Percentiles rank a stretch among this genome's conserved stretches.
Conservation (phyloP, 345 rosid genomes). For the Streptanthus diversifolius region DNA sequence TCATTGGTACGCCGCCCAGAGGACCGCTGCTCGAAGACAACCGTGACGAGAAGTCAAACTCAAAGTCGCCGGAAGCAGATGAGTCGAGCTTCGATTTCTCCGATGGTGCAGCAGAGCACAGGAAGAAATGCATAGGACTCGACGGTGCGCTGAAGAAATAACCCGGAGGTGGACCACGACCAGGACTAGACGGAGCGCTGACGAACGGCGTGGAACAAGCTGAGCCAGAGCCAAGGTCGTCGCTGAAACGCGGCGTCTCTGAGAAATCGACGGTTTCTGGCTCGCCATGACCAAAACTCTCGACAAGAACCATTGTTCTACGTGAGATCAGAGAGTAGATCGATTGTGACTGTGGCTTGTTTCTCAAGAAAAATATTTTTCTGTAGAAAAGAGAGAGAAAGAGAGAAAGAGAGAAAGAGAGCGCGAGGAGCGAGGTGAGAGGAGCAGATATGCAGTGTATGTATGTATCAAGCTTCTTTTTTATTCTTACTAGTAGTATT, state of each 20-base stretch:
- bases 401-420: slow-evolving; percentile 14
- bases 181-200: slow-evolving; percentile 96
- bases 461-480: slow-evolving; percentile 17
- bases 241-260: slow-evolving; percentile 32
- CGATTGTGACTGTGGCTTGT: slow-evolving; percentile 30
- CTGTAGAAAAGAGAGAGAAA: slow-evolving; percentile 20
- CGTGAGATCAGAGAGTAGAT: neutral
- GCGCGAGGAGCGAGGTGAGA: slow-evolving; percentile 35
- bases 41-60: slow-evolving; percentile 85
- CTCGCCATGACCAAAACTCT: slow-evolving; percentile 17
- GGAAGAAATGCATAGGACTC: slow-evolving; percentile 86
- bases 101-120: slow-evolving; percentile 31
- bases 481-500: slow-evolving; percentile 24
- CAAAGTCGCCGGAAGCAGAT: slow-evolving; percentile 48
- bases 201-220: slow-evolving; percentile 95
- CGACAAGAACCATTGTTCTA: slow-evolving; percentile 13
- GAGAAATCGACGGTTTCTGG: slow-evolving; percentile 7
- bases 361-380: slow-evolving; percentile 26
- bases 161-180: slow-evolving; percentile 52
- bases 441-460: slow-evolving; percentile 27
- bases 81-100: slow-evolving; percentile 14
- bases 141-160: slow-evolving; percentile 92
- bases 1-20: slow-evolving; percentile 60
- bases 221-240: slow-evolving; percentile 24
- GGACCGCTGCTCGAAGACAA: slow-evolving; percentile 41